phyloP scores from a whole-genome alignment of 768 basidiomycete genomes.

The Suillus weaverae region DNA sequence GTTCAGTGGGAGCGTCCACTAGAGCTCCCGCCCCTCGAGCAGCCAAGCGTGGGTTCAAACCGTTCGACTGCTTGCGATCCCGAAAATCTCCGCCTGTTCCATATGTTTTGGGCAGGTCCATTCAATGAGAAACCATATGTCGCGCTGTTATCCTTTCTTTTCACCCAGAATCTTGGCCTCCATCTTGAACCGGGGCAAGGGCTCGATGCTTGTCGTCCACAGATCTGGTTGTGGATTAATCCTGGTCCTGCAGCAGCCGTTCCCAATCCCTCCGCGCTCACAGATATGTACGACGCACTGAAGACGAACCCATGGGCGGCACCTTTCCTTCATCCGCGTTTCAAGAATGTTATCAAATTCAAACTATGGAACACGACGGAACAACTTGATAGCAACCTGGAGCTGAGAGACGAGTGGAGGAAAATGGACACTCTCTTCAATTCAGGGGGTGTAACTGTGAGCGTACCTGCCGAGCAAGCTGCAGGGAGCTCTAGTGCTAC shows the following conservation, averaged over 20 bases:
- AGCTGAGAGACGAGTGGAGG: slow-evolving; percentile 89
- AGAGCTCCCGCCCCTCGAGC: slow-evolving; percentile 44
- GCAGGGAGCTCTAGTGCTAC: slow-evolving; percentile 25
- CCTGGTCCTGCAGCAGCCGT: slow-evolving; percentile 86
- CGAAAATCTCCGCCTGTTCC: slow-evolving; percentile 82
- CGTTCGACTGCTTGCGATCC: slow-evolving; percentile 58
- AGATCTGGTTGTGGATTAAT: slow-evolving; percentile 97
- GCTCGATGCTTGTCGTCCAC: slow-evolving; percentile 69
- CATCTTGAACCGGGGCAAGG: slow-evolving; percentile 46
- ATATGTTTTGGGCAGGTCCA: slow-evolving; percentile 97
- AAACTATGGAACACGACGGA: slow-evolving; percentile 97
- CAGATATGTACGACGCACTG: slow-evolving; percentile 81
- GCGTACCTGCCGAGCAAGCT: slow-evolving; percentile 38
- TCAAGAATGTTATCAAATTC: slow-evolving; percentile 88
- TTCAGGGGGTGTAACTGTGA: slow-evolving; percentile 77
- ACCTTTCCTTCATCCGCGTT: slow-evolving; percentile 87
- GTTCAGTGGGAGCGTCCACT: slow-evolving; percentile 59
- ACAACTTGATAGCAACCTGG: slow-evolving; percentile 83
- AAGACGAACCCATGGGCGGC: slow-evolving; percentile 86
- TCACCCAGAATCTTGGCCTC: slow-evolving; percentile 86
- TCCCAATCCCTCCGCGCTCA: slow-evolving; percentile 73
- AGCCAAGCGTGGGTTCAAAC: slow-evolving; percentile 43
- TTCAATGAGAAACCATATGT: slow-evolving; percentile 98
- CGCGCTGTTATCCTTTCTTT: slow-evolving; percentile 88
- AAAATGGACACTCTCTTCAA: slow-evolving; percentile 79